These are phyloP conservation scores for Entomortierella chlamydospora DNA, from an alignment of 192 early-diverging fungal species.

Conservation along the genomic window DNA sequence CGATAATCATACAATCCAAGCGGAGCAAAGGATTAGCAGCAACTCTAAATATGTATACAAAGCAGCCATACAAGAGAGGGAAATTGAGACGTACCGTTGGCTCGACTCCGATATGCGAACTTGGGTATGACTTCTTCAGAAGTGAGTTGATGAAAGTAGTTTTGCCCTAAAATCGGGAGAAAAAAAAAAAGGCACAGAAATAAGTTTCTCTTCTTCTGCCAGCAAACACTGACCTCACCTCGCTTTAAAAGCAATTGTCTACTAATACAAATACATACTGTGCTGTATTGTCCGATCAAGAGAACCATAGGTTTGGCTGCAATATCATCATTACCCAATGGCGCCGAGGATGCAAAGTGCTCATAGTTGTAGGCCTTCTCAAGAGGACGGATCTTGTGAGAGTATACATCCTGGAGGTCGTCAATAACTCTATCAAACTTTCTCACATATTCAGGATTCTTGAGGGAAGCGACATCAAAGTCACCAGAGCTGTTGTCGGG, in stretches of 20 bases:
- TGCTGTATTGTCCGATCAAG: slow-evolving; percentile 86
- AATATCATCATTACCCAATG: slow-evolving; percentile 80
- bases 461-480: slow-evolving; percentile 54
- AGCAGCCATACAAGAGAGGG: too few species aligned
- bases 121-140: slow-evolving; percentile 80
- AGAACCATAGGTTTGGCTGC: slow-evolving; percentile 87
- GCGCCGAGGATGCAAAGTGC: slow-evolving; percentile 75
- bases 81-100: slow-evolving; percentile 59
- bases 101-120: slow-evolving; percentile 83
- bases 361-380: slow-evolving; percentile 79
- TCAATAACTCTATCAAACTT: slow-evolving; percentile 63
- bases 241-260: too few species aligned
- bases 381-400: slow-evolving; percentile 75
- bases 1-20: too few species aligned
- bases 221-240: too few species aligned
- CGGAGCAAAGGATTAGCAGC: too few species aligned
- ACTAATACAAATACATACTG: slow-evolving; percentile 52
- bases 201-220: too few species aligned
- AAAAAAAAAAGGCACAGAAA: too few species aligned
- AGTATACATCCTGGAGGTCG: slow-evolving; percentile 73
- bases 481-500: slow-evolving; percentile 9
- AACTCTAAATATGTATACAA: too few species aligned
- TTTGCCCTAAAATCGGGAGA: too few species aligned
- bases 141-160: slow-evolving; percentile 84
- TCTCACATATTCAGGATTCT: slow-evolving; percentile 51